Conservation (phyloP, 169 alveolate species). For the Eimeria falciformis region DNA sequence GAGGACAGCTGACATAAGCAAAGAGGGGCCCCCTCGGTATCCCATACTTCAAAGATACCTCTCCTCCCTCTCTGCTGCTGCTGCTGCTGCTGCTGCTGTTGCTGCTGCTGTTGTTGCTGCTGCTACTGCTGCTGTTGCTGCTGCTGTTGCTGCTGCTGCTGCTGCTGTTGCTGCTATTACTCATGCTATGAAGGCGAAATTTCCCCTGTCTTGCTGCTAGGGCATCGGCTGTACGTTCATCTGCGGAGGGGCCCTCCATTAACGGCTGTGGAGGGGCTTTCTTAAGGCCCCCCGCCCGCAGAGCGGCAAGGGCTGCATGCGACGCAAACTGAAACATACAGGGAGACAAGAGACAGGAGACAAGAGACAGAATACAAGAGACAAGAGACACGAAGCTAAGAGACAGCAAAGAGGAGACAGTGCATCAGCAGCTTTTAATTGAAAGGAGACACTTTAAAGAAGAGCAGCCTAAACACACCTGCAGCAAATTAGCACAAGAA, state of each 20-base stretch:
- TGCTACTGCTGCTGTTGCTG: not conserved
- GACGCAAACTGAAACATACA: constrained; percentile 15
- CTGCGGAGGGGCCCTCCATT: not conserved
- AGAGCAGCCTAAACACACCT: constrained; percentile 6
- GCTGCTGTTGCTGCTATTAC: constrained; percentile 25
- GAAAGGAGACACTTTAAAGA: not conserved
- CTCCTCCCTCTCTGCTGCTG: constrained; percentile 11
- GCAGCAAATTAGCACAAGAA: not conserved
- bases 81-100: constrained; percentile 8
- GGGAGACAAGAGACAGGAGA: not conserved
- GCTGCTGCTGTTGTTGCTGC: not conserved
- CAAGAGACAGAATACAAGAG: too few relatives aligned
- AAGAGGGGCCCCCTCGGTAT: constrained; percentile 88
- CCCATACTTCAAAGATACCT: constrained; percentile 75
- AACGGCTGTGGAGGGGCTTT: not conserved
- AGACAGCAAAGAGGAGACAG: not conserved
- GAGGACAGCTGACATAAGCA: constrained; percentile 87
- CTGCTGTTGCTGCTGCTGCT: not conserved
- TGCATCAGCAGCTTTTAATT: not conserved
- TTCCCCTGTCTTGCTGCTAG: not conserved
- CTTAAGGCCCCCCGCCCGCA: constrained; percentile 35
- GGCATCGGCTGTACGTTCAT: not conserved
- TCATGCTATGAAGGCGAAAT: not conserved
- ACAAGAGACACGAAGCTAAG: too few relatives aligned
- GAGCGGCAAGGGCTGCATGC: constrained; percentile 17